Base-by-base conservation (phyloP, 2,329 filamentous ascomycete species). In the Colletotrichum plurivorum region DNA sequence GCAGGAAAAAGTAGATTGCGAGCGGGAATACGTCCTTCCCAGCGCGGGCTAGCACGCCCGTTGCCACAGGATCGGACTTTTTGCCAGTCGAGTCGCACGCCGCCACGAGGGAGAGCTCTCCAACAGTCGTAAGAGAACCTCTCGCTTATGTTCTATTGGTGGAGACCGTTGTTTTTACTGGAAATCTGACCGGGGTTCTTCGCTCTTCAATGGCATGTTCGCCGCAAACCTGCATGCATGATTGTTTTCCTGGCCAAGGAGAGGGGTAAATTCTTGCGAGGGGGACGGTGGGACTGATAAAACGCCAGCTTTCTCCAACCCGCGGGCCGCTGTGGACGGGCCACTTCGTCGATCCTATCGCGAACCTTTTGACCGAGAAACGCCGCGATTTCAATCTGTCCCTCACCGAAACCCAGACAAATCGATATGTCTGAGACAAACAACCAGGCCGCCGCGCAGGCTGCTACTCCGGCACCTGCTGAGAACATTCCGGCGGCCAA, bases 201-300 rank as follows among this genome's bases (percentile, higher is more conserved):
- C 15, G 16, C 51, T 27, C 12, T 20, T 20, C 16, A 53, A 48
- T 58, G 55, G 55, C 41, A 15, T 27, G 43, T 31, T 58, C 20
- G 55, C 55, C 22, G 55, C 15, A 58, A 48, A 58, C 45, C 16
- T 46, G 45, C 55, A 46, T 58, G 43, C 41, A 58, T 46, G 13
- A 56, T 22, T 56, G 9, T 43, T 10, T 12, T 36, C 53, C 2
- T 8, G 41, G 53, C 53, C 53, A 56, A 56, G 36, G 36, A 58
- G 55, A 58, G 43, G 55, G 55, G 55, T 58, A 58, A 58, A 25
- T 5, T 10, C 20, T 27, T n/a, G 51, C 13, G 15, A 10, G 8
- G 51, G 49, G n/a, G 25, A 27, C 25, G 18, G 22, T 20, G 43
- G 31, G 13, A 46, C 22, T 31, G 43, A 31, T 31, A 15, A 46